phyloP scores from a whole-genome alignment of 23 red algal genomes.

The Gracilaria domingensis region DNA sequence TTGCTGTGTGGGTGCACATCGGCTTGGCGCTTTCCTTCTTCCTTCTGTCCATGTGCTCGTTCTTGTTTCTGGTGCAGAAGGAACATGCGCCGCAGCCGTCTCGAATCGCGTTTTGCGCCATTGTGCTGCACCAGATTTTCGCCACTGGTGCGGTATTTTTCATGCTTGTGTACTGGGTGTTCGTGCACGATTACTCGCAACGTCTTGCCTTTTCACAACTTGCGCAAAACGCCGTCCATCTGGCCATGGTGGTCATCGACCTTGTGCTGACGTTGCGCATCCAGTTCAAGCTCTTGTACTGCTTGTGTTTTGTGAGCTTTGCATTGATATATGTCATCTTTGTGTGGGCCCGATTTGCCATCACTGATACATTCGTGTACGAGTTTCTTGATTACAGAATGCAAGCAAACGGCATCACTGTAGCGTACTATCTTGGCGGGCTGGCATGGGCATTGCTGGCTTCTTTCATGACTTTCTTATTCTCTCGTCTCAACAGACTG shows the following conservation, averaged over 20 bases:
- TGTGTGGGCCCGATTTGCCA: constrained; percentile 60
- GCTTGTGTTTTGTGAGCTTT: constrained; percentile 30
- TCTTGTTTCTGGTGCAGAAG: constrained; percentile 11
- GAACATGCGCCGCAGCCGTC: not conserved
- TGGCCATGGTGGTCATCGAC: constrained; percentile 47
- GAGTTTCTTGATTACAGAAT: constrained; percentile 45
- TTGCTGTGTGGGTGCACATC: constrained; percentile 36
- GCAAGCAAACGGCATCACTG: constrained; percentile 39
- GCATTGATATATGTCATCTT: constrained; percentile 46
- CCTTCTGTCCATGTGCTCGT: constrained; percentile 1
- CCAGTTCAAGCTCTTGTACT: constrained; percentile 51
- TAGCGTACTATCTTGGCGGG: constrained; percentile 45
- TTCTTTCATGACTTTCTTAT: constrained; percentile 26
- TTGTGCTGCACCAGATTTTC: constrained; percentile 57
- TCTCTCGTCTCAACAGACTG: constrained; percentile 54
- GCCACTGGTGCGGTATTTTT: constrained; percentile 65
- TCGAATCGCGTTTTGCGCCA: constrained; percentile 7
- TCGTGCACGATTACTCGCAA: constrained; percentile 38
- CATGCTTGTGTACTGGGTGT: constrained; percentile 60
- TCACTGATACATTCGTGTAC: constrained; percentile 55
- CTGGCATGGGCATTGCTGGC: constrained; percentile 54
- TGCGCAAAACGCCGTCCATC: constrained; percentile 42
- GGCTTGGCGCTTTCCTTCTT: constrained; percentile 48
- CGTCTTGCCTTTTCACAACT: not conserved
- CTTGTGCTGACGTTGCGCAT: constrained; percentile 49